Percentiles rank a stretch among this genome's conserved stretches.
These are phyloP conservation scores for Sclerotinia sclerotiorum DNA, from an alignment of 2,329 filamentous ascomycete genomes.

Conservation along the genomic window DNA sequence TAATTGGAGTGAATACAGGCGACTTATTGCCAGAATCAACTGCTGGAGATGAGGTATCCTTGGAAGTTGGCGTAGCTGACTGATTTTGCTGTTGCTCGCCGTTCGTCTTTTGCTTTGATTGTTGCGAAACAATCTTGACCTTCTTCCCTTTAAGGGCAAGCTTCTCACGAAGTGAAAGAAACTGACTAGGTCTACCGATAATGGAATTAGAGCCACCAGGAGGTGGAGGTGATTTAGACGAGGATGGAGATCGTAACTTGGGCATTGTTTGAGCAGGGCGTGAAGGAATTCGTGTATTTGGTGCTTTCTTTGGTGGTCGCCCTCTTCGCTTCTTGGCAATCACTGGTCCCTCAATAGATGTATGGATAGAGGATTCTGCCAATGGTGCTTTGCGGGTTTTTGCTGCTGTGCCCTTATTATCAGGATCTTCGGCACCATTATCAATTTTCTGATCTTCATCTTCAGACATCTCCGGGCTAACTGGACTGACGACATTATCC, in stretches of 20 bases:
- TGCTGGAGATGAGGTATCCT: not conserved
- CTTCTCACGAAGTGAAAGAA: constrained; percentile 38
- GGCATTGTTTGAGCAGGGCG: not conserved
- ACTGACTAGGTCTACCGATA: constrained; percentile 12
- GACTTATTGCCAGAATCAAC: not conserved
- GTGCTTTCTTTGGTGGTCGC: constrained; percentile 33
- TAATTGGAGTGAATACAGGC: not conserved
- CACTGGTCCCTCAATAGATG: constrained; percentile 14
- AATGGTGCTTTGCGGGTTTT: not conserved
- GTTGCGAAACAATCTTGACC: constrained; percentile 34
- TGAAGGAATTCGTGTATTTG: not conserved
- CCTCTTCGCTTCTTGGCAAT: constrained; percentile 31
- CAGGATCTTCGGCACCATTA: not conserved
- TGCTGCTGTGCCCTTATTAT: not conserved
- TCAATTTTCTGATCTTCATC: not conserved
- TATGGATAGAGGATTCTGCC: not conserved
- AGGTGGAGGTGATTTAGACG: constrained; percentile 18
- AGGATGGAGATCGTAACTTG: constrained; percentile 17
- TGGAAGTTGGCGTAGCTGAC: constrained; percentile 16
- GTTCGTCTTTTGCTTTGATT: constrained; percentile 9
- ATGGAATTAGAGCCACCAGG: not conserved
- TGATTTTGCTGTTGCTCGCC: constrained; percentile 16
- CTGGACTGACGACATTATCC: not conserved
- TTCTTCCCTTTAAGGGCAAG: constrained; percentile 37
- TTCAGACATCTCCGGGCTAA: constrained; percentile 2